These are phyloP conservation scores for Hypoxylon intermedium DNA, from an alignment of 495 filamentous ascomycete genomes.

Conservation along the genomic window DNA sequence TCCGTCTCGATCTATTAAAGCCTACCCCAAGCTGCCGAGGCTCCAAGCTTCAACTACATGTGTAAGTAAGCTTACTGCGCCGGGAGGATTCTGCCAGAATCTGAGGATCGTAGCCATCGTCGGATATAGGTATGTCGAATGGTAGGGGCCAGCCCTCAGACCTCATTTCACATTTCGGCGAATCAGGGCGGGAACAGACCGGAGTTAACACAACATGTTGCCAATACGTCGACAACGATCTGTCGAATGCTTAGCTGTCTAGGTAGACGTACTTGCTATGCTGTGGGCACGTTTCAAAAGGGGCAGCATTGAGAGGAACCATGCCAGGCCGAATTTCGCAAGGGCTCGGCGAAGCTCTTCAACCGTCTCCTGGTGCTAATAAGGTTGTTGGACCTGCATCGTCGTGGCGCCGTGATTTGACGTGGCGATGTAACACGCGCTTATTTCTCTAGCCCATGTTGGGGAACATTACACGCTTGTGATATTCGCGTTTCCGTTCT, in stretches of 20 bases:
- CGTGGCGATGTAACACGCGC: conserved; percentile 37
- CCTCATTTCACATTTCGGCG: conserved; percentile 10
- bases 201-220: conserved; percentile 12
- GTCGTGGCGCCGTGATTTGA: conserved; percentile 32
- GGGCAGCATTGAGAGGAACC: conserved; percentile 11
- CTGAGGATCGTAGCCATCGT: conserved; percentile 12
- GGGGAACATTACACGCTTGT: conserved; percentile 2
- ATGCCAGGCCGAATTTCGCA: conserved; percentile 3
- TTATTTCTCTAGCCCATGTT: conserved; percentile 13
- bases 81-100: conserved; percentile 20
- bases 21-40: conserved; percentile 25
- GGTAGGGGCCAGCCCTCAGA: too few relatives aligned
- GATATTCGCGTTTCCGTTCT: conserved; percentile 17
- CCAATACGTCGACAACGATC: neutral
- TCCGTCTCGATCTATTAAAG: conserved; percentile 1
- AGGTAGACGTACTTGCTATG: neutral
- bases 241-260: conserved; percentile 4
- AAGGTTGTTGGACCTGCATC: conserved; percentile 41
- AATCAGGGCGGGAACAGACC: conserved; percentile 4
- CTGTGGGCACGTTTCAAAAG: neutral
- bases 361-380: conserved; percentile 6
- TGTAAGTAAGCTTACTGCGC: conserved; percentile 25
- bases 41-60: conserved; percentile 13
- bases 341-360: conserved; percentile 6
- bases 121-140: neutral